Evolutionary conservation across 257 asterid species (phyloP), one percentile per base, ranked within the genome.

Genomic region (Fraxinus cuspidata): DNA sequence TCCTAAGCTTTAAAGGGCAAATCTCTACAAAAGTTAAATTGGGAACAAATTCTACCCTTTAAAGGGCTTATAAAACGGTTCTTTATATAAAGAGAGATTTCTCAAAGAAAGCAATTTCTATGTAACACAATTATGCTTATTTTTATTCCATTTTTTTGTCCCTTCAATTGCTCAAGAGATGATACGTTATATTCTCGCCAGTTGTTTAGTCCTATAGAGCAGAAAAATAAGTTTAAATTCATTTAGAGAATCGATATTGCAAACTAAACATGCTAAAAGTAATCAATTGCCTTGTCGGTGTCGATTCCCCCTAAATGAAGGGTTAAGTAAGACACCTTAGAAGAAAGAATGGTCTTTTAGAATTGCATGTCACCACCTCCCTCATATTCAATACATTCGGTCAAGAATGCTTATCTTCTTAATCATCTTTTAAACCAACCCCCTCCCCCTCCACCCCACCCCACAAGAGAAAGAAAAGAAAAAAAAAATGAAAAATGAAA

Each of bases 31-130:
- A 82, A 81, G 81, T 49, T 70, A 70, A 23, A 58, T 58, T 60
- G 79, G 77, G 89, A 83, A 90, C 85, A 81, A 74, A 83, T 86
- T 80, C 91, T 83, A 69, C 29, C 70, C 77, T 23, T 63, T 10
- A 9, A 35, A 65, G 31, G 69, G 65, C 71, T 71, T 79, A 44
- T 44, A 15, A 28, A 25, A 69, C n/a, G 18, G 70, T 35, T 60
- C 28, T 16, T 75, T 47, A 79, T 47, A 79, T 63, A 73, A 81
- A 81, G 75, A 60, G 83, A 23, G 67, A 60, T 60, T 73, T 78
- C 82, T 75, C 65, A 37, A 58, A 56, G 13, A 74, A 77, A 34
- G 75, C 60, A 23, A 70, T 74, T 44, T 53, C 71, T 42, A 60
- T 0, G 15, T 70, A 53, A 60, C 66, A 70, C 38, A 47, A 77